Percentiles rank a stretch among this genome's conserved stretches.
phyloP scores from a whole-genome alignment of 768 basidiomycete genomes.

The Trametes maxima region DNA sequence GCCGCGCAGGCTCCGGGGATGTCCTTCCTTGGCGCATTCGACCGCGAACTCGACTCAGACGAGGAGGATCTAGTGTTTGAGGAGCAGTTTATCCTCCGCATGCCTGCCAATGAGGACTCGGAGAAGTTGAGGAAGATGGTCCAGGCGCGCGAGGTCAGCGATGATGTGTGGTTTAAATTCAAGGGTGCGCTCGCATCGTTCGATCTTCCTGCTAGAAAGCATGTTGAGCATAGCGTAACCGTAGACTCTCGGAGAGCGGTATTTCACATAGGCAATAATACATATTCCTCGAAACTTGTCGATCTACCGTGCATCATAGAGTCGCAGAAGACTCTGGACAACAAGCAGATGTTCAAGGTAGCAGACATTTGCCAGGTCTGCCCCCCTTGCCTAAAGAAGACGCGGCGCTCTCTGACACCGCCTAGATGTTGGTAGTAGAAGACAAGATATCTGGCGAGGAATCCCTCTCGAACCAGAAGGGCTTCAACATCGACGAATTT shows the following conservation, averaged over 20 bases:
- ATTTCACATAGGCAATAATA: slow-evolving; percentile 80
- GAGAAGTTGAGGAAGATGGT: slow-evolving; percentile 84
- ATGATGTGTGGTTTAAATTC: slow-evolving; percentile 96
- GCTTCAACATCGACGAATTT: slow-evolving; percentile 91
- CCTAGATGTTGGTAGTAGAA: slow-evolving; percentile 90
- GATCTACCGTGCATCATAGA: slow-evolving; percentile 95
- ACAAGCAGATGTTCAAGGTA: slow-evolving; percentile 97
- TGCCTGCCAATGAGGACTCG: slow-evolving; percentile 84
- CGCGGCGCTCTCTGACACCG: not conserved
- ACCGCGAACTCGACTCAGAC: slow-evolving; percentile 93
- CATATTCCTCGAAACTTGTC: slow-evolving; percentile 91
- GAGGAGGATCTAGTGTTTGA: slow-evolving; percentile 95
- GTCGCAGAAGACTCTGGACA: slow-evolving; percentile 93
- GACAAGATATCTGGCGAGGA: slow-evolving; percentile 75
- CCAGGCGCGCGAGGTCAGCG: slow-evolving; percentile 70
- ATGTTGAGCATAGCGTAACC: not conserved
- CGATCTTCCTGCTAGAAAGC: not conserved
- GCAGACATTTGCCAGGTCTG: slow-evolving; percentile 95
- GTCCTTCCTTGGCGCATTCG: slow-evolving; percentile 90
- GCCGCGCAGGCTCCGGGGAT: slow-evolving; percentile 80
- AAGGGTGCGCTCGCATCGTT: slow-evolving; percentile 58
- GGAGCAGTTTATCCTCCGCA: slow-evolving; percentile 92
- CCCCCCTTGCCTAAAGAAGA: not conserved
- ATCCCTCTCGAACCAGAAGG: slow-evolving; percentile 57
- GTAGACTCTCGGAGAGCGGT: slow-evolving; percentile 88